Conservation (phyloP, 208 protist species). For the Wallacemonas sp. region DNA sequence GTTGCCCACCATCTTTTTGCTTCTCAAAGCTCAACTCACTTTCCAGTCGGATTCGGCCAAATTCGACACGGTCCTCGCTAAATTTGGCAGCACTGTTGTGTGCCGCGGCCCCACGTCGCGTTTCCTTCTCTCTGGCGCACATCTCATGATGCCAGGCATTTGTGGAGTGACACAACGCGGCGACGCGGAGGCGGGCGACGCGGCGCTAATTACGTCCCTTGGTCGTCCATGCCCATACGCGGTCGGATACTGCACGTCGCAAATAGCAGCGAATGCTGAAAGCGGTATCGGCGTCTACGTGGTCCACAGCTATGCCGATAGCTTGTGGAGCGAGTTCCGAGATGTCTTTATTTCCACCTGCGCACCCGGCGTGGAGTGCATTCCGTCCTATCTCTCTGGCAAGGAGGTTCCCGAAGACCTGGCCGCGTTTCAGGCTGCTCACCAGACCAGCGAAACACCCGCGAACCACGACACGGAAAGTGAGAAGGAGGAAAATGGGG, state of each 20-base stretch:
- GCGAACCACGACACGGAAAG: not conserved
- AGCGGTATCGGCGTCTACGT: conserved; percentile 63
- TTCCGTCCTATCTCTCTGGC: conserved; percentile 30
- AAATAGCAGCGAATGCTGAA: conserved; percentile 23
- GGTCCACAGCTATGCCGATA: conserved; percentile 61
- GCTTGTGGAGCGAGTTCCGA: conserved; percentile 60
- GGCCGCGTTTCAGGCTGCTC: conserved; percentile 19
- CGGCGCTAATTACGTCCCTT: not conserved
- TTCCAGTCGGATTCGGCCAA: conserved; percentile 23
- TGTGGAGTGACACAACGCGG: conserved; percentile 14
- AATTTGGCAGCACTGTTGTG: conserved; percentile 28
- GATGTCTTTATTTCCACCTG: conserved; percentile 35
- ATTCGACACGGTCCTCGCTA: conserved; percentile 19
- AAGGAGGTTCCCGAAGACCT: conserved; percentile 23
- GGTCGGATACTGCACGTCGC: conserved; percentile 55
- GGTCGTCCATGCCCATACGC: conserved; percentile 46
- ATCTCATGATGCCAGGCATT: conserved; percentile 87
- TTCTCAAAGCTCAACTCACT: conserved; percentile 41
- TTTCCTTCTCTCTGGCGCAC: conserved; percentile 68
- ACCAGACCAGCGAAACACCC: conserved; percentile 19
- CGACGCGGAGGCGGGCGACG: not conserved
- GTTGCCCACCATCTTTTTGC: conserved; percentile 70
- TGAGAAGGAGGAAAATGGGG: not conserved
- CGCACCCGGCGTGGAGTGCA: conserved; percentile 10
- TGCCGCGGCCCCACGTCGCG: conserved; percentile 64